phyloP scores from a whole-genome alignment of 768 basidiomycete species.

The Lactarius quietus region DNA sequence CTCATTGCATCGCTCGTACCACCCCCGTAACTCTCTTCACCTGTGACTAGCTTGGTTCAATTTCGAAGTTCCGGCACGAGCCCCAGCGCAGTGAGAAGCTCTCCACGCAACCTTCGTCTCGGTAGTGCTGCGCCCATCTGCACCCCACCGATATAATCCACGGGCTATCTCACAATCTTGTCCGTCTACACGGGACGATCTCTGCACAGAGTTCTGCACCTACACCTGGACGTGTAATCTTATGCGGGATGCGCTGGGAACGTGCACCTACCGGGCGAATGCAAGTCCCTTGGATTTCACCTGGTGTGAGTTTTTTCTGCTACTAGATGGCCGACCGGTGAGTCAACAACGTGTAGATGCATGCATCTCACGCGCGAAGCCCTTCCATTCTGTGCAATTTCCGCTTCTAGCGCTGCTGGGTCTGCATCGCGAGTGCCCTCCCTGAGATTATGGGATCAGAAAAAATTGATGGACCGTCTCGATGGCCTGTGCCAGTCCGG shows the following conservation, averaged over 20 bases:
- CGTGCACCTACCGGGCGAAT: constrained; percentile 29
- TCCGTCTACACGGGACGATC: constrained; percentile 22
- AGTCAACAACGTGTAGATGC: not conserved
- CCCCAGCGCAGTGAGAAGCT: constrained; percentile 9
- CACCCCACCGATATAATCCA: constrained; percentile 61
- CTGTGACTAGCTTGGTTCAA: not conserved
- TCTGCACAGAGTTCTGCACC: constrained; percentile 46
- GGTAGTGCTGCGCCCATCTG: constrained; percentile 46
- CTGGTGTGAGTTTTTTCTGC: not conserved
- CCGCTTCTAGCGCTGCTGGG: not conserved
- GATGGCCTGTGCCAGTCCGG: constrained; percentile 67
- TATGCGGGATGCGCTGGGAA: constrained; percentile 42
- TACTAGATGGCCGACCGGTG: not conserved
- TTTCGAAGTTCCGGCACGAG: constrained; percentile 6
- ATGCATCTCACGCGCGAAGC: not conserved
- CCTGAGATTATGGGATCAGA: not conserved
- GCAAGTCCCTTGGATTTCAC: constrained; percentile 44
- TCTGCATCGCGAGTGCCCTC: not conserved
- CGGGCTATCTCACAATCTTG: constrained; percentile 38
- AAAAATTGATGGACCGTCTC: constrained; percentile 35
- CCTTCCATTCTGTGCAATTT: not conserved
- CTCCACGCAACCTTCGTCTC: constrained; percentile 9
- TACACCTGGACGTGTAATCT: constrained; percentile 50
- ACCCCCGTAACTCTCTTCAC: not conserved
- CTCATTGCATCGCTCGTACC: not conserved